These are phyloP conservation scores for Apiotrichum siamense DNA, from an alignment of 1,284 basidiomycete species.

Conservation along the genomic window DNA sequence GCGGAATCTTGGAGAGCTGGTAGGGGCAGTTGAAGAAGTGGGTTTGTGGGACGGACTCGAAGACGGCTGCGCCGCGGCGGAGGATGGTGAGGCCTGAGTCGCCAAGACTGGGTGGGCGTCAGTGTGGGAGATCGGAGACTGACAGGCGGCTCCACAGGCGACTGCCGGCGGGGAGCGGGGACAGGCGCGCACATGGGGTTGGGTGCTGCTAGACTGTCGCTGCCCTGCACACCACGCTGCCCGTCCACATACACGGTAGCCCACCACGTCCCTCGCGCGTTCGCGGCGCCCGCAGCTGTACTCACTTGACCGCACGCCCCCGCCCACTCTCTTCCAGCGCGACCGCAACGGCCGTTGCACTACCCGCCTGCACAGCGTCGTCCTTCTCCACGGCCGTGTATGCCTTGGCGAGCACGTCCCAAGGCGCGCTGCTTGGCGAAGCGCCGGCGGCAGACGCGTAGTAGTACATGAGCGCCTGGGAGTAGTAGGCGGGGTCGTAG, in stretches of 20 bases:
- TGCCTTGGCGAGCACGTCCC: constrained; percentile 46
- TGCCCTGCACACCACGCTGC: no score
- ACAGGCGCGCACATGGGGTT: no score
- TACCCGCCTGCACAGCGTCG: constrained; percentile 46
- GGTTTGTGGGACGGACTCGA: constrained; percentile 39
- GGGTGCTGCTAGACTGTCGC: no score
- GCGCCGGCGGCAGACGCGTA: constrained; percentile 33
- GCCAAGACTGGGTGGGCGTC: constrained; percentile 39
- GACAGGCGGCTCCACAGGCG: background rate
- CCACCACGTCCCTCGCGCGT: background rate
- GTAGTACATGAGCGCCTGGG: constrained; percentile 51
- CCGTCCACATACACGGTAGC: no score
- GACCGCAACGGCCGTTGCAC: constrained; percentile 49
- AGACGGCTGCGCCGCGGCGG: constrained; percentile 33
- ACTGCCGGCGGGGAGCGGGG: no score
- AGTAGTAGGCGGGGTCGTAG: constrained; percentile 53
- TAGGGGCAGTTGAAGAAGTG: constrained; percentile 48
- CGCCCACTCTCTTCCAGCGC: constrained; percentile 44
- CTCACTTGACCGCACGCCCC: constrained; percentile 51
- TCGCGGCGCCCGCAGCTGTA: background rate
- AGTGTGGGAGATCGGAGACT: background rate
- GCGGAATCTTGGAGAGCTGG: constrained; percentile 38
- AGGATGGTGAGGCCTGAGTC: constrained; percentile 47
- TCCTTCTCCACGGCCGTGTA: constrained; percentile 49
- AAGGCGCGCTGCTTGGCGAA: constrained; percentile 29